Conservation (phyloP, 2,329 filamentous ascomycete species). For the Cadophora gregata region DNA sequence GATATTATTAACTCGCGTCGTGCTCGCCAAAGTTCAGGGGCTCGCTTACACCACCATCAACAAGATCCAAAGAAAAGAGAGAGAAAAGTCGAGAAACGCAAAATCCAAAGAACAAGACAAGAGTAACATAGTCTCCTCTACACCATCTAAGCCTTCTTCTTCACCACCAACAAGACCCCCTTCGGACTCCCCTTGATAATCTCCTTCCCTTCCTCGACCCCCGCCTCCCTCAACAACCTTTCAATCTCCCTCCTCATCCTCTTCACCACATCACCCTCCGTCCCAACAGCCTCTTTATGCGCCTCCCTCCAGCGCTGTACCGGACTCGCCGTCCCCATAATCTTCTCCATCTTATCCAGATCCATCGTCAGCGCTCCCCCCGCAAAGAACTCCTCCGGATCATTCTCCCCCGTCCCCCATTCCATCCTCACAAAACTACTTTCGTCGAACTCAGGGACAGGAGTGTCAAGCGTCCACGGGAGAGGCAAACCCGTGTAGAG, state of each 20-base stretch:
- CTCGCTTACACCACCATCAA: neutral
- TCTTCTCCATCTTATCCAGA: slow-evolving; percentile 35
- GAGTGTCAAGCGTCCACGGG: slow-evolving; percentile 49
- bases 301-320: slow-evolving; percentile 48
- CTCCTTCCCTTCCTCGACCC: slow-evolving; percentile 40
- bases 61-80: neutral
- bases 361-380: slow-evolving; percentile 20
- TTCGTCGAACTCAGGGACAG: slow-evolving; percentile 43
- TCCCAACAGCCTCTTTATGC: slow-evolving; percentile 45
- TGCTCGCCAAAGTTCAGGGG: neutral
- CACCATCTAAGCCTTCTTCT: slow-evolving; percentile 25
- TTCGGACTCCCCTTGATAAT: slow-evolving; percentile 27
- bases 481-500: slow-evolving; percentile 49
- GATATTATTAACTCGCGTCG: neutral
- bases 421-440: slow-evolving; percentile 21
- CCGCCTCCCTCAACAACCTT: slow-evolving; percentile 36
- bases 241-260: slow-evolving; percentile 35
- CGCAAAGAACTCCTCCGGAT: slow-evolving; percentile 20
- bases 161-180: slow-evolving; percentile 30
- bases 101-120: neutral
- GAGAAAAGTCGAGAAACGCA: neutral
- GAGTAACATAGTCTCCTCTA: neutral
- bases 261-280: slow-evolving; percentile 45
- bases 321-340: slow-evolving; percentile 45
- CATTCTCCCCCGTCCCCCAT: slow-evolving; percentile 17